These are phyloP conservation scores for Clonostachys solani DNA, from an alignment of 2,329 filamentous ascomycete genomes.

Conservation along the genomic window DNA sequence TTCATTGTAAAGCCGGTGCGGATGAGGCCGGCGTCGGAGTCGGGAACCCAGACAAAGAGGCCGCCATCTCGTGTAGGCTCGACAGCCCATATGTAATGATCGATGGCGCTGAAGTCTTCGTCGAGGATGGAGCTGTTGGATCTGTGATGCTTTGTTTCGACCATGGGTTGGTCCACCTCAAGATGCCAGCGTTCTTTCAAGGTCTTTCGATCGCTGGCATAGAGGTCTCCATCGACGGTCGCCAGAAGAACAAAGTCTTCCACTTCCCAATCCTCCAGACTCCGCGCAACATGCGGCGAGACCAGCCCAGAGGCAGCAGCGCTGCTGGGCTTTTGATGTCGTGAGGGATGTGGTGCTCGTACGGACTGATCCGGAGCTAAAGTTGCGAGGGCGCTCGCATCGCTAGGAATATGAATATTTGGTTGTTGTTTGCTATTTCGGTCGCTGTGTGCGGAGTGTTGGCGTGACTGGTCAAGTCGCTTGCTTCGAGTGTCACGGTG, in stretches of 20 bases:
- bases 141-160: constrained; percentile 81
- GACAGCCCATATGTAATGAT: constrained; percentile 92
- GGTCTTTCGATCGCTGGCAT: constrained; percentile 84
- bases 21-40: constrained; percentile 52
- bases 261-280: constrained; percentile 98
- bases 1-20: constrained; percentile 75
- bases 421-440: constrained; percentile 8
- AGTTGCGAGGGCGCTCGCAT: constrained; percentile 97
- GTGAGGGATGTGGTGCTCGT: constrained; percentile 80
- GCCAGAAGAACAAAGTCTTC: constrained; percentile 99
- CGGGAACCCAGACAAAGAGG: constrained; percentile 80
- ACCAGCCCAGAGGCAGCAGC: constrained; percentile 60
- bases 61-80: constrained; percentile 85
- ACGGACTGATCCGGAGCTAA: constrained; percentile 95
- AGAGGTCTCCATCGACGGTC: constrained; percentile 97
- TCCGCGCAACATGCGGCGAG: constrained; percentile 91
- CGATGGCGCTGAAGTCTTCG: constrained; percentile 60
- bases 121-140: constrained; percentile 60
- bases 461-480: background rate
- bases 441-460: constrained; percentile 7
- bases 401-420: constrained; percentile 34
- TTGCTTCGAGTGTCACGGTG: too few relatives aligned
- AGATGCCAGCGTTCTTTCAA: constrained; percentile 84
- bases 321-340: constrained; percentile 50
- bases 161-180: constrained; percentile 79